These are phyloP conservation scores for Botrytis tulipae DNA, from an alignment of 2,329 filamentous ascomycete species.

Conservation along the genomic window DNA sequence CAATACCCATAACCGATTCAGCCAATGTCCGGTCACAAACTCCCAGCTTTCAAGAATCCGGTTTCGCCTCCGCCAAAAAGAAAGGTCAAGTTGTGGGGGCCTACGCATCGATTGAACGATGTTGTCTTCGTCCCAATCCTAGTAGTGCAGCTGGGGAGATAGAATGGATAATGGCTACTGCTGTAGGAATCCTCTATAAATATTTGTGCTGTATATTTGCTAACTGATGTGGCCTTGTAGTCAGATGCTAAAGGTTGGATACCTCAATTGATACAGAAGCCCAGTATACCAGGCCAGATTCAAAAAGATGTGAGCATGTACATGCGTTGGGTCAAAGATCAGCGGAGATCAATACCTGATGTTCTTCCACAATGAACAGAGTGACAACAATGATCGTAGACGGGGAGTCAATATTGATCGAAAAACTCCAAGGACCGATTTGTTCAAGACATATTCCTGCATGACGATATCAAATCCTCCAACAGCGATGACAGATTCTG, in stretches of 20 bases:
- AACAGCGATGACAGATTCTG: neutral
- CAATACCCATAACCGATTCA: constrained; percentile 51
- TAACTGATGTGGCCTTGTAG: neutral
- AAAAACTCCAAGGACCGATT: neutral
- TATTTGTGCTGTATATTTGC: neutral
- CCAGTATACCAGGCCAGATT: constrained; percentile 60
- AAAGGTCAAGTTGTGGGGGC: constrained; percentile 54
- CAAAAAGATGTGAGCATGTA: constrained; percentile 72
- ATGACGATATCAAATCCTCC: neutral
- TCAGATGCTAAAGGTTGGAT: constrained; percentile 63
- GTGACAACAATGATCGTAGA: neutral
- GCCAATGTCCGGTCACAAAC: constrained; percentile 36
- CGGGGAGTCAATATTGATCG: neutral
- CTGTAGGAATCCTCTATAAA: constrained; percentile 43
- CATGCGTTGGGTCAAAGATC: constrained; percentile 54
- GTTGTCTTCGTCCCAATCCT: constrained; percentile 39
- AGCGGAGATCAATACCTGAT: constrained; percentile 23
- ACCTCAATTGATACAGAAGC: constrained; percentile 64
- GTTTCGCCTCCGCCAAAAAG: constrained; percentile 39
- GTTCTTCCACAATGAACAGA: neutral
- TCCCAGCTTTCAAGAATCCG: neutral
- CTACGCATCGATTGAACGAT: constrained; percentile 65
- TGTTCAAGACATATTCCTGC: neutral
- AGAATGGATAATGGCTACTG: constrained; percentile 78
- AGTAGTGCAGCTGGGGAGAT: constrained; percentile 42